Evolutionary conservation across 208 protist genomes (phyloP).

Genomic region (Tritrichomonas musculus): DNA sequence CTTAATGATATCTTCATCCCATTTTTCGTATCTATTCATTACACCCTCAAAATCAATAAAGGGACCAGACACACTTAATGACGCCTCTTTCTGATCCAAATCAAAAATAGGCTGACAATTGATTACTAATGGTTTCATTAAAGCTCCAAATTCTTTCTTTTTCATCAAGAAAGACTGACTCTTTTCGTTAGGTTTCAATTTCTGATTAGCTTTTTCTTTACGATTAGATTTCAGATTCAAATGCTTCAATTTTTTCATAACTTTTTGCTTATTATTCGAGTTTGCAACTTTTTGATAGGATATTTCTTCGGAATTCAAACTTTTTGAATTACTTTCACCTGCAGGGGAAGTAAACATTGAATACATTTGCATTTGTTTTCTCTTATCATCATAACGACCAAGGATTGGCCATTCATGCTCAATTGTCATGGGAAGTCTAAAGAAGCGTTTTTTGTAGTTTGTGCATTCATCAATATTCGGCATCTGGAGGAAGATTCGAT

Average conservation of each 20-base stretch:
- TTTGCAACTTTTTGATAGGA: no score
- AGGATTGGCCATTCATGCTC: neutral
- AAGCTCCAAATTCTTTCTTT: neutral
- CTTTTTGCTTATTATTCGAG: neutral
- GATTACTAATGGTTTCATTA: neutral
- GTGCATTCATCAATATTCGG: neutral
- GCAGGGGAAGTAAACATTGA: neutral
- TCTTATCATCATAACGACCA: neutral
- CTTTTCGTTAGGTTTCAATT: no score
- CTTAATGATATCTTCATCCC: no score
- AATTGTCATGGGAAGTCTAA: neutral
- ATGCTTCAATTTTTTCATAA: neutral
- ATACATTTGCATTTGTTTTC: neutral
- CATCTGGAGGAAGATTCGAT: neutral
- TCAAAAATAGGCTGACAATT: neutral
- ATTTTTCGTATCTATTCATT: no score
- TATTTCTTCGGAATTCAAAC: no score
- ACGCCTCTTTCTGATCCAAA: neutral
- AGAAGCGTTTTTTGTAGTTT: neutral
- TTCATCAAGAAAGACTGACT: no score
- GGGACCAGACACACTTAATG: no score
- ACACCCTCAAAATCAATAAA: no score
- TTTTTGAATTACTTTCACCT: neutral
- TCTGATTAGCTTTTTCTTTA: no score
- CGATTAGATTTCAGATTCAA: no score